These are phyloP conservation scores for Areca catechu DNA, from an alignment of 176 grass and related monocot genomes.

Conservation along the genomic window DNA sequence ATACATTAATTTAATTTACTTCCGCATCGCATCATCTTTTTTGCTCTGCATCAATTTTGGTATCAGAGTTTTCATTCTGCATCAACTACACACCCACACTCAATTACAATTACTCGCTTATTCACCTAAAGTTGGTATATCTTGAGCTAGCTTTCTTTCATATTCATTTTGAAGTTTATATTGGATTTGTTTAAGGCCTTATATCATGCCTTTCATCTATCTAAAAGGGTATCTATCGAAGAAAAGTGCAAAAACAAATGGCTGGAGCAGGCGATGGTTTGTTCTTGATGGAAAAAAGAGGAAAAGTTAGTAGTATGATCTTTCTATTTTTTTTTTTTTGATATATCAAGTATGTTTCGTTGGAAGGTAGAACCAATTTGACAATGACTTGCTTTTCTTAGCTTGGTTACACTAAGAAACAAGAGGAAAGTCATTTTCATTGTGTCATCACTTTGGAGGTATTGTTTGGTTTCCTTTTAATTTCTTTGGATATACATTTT, in stretches of 20 bases:
- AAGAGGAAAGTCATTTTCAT: slow-evolving; percentile 74
- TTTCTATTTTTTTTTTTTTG: slow-evolving; percentile 1
- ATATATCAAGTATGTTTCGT: slow-evolving; percentile 6
- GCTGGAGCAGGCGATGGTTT: slow-evolving; percentile 87
- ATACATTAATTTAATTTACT: too few relatives aligned
- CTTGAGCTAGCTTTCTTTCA: too few relatives aligned
- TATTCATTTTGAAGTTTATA: too few relatives aligned
- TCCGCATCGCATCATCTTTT: too few relatives aligned
- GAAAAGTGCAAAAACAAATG: slow-evolving; percentile 61
- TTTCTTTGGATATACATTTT: not conserved
- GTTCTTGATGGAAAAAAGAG: slow-evolving; percentile 83
- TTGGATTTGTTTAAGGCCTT: too few relatives aligned
- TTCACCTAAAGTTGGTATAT: too few relatives aligned
- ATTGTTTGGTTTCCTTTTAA: slow-evolving; percentile 8
- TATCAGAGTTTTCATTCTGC: too few relatives aligned
- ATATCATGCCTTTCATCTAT: slow-evolving; percentile 3
- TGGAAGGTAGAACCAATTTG: slow-evolving; percentile 4
- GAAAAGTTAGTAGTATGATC: slow-evolving; percentile 36
- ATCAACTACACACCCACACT: too few relatives aligned
- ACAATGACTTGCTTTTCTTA: slow-evolving; percentile 17
- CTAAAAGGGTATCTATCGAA: slow-evolving; percentile 62
- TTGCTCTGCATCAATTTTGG: too few relatives aligned
- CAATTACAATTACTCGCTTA: too few relatives aligned
- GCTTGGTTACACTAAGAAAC: slow-evolving; percentile 93
- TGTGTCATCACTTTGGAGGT: slow-evolving; percentile 81